A percentile compares a stretch with the other conserved stretches of the same genome.
Evolutionary conservation across 495 filamentous ascomycete species (phyloP).

Genomic region (Chaetomidium leptoderma): DNA sequence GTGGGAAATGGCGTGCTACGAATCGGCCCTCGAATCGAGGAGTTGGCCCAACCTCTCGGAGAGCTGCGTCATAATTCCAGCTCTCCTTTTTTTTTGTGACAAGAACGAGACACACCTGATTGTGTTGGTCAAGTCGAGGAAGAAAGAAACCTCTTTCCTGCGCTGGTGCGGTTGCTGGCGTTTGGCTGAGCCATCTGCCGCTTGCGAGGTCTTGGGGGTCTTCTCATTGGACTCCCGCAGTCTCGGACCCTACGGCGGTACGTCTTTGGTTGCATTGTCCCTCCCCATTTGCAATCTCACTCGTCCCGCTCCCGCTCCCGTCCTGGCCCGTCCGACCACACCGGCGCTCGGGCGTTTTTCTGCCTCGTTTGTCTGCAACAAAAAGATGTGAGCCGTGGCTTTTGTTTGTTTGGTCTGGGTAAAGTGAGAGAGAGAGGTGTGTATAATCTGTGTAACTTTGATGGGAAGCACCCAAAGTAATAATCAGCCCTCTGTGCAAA

Average conservation of each 20-base stretch:
- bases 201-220: neutral
- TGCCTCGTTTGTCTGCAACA: neutral
- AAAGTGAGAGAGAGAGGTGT: no score
- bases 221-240: slow-evolving; percentile 3
- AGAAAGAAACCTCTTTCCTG: neutral
- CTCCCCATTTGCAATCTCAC: slow-evolving; percentile 8
- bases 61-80: neutral
- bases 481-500: no score
- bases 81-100: no score
- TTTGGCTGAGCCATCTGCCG: neutral
- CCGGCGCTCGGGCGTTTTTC: neutral
- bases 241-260: slow-evolving; percentile 1
- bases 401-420: no score
- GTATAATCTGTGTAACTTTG: no score
- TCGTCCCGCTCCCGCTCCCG: slow-evolving; percentile 14
- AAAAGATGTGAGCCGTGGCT: neutral
- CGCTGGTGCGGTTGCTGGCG: neutral
- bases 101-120: no score
- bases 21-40: neutral
- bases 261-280: slow-evolving; percentile 7
- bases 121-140: no score
- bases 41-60: slow-evolving; percentile 3
- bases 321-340: slow-evolving; percentile 3
- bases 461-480: no score
- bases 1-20: neutral